Evolutionary conservation across 75 land plant genomes (phyloP).

Genomic region (Ceratopteris richardii): DNA sequence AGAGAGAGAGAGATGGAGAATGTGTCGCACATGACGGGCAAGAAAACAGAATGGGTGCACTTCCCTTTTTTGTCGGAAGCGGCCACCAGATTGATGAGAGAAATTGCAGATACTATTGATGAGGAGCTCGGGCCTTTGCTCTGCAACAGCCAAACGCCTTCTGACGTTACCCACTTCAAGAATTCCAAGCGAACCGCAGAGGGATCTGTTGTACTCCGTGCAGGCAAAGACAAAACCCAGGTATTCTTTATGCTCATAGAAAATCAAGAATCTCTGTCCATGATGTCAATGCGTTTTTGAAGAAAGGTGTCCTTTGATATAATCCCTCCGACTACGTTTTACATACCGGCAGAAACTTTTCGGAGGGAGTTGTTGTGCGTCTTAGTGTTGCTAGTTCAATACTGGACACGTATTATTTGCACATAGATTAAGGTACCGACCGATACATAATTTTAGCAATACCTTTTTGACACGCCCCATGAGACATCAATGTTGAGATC

Average conservation of each 20-base stretch:
- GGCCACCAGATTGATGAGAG: constrained; percentile 22
- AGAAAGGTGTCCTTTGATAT: no score
- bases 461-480: no score
- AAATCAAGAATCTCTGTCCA: no score
- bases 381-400: no score
- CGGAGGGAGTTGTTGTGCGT: no score
- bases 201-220: constrained; percentile 32
- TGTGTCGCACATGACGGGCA: not conserved
- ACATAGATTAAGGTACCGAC: no score
- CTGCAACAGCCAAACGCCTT: constrained; percentile 16
- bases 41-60: constrained; percentile 9
- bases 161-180: constrained; percentile 30
- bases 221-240: constrained; percentile 31
- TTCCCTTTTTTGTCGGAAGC: constrained; percentile 29
- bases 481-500: no score
- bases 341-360: no score
- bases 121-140: constrained; percentile 20
- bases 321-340: no score
- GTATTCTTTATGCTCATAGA: constrained; percentile 16
- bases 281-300: no score
- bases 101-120: constrained; percentile 19
- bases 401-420: no score
- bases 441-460: no score
- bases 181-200: constrained; percentile 24
- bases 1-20: constrained; percentile 1